Conservation (phyloP, 805 yeast species). For the Lachancea meyersii region DNA sequence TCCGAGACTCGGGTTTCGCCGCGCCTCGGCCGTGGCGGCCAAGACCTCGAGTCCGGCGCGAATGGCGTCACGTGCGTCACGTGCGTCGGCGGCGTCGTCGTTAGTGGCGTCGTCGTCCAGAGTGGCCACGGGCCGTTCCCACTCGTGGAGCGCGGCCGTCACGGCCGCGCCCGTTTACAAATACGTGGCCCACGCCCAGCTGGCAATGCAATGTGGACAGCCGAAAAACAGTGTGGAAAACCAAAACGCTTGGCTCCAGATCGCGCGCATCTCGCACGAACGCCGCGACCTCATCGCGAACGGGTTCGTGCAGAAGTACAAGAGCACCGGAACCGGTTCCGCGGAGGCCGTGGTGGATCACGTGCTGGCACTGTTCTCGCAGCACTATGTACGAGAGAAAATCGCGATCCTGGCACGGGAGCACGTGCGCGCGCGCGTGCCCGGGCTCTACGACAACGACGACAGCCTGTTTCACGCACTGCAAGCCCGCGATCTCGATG, state of each 20-base stretch:
- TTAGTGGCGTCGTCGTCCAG: neutral
- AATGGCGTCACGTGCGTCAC: too few relatives aligned
- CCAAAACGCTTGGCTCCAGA: conserved; percentile 5
- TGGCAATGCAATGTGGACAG: conserved; percentile 10
- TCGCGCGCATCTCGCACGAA: conserved; percentile 5
- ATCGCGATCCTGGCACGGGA: conserved; percentile 8
- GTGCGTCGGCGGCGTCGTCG: neutral
- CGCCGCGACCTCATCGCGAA: conserved; percentile 1
- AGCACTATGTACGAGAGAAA: conserved; percentile 5
- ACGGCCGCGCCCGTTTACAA: conserved; percentile 5
- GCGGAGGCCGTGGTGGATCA: conserved; percentile 1
- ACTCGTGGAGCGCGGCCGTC: conserved; percentile 6
- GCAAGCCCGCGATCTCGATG: conserved; percentile 2
- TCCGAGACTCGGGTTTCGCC: too few relatives aligned
- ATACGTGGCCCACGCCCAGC: conserved; percentile 11
- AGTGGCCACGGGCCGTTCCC: conserved; percentile 1
- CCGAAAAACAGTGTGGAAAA: conserved; percentile 7
- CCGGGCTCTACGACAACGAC: neutral
- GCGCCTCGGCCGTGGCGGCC: too few relatives aligned
- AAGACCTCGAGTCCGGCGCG: too few relatives aligned
- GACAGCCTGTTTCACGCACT: neutral
- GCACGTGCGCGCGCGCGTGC: neutral
- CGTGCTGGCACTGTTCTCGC: conserved; percentile 6
- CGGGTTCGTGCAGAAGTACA: conserved; percentile 2
- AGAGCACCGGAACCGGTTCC: neutral